These are phyloP conservation scores for Micractinium conductrix DNA, from an alignment of 139 green algal genomes.

Conservation along the genomic window DNA sequence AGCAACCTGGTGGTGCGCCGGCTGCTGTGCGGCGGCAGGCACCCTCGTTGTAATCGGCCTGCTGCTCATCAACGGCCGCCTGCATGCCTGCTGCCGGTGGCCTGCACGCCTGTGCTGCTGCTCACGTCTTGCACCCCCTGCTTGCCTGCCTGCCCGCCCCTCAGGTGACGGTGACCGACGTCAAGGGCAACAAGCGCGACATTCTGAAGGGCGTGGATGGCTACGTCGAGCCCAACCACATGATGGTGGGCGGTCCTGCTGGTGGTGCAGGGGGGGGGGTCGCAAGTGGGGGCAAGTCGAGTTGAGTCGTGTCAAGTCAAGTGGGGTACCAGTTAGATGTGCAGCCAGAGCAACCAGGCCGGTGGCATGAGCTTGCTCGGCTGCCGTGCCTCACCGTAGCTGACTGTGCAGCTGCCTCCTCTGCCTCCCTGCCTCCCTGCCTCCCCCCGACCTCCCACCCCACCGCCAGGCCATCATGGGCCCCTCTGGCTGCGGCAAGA, in stretches of 20 bases:
- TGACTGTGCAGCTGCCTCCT: too few relatives aligned
- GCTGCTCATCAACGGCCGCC: not conserved
- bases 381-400: too few relatives aligned
- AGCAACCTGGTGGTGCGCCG: not conserved
- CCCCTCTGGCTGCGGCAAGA: slow-evolving; percentile 52
- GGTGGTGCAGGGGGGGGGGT: too few relatives aligned
- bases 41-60: not conserved
- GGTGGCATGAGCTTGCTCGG: too few relatives aligned
- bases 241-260: slow-evolving; percentile 18
- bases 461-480: slow-evolving; percentile 54
- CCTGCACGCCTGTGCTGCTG: not conserved
- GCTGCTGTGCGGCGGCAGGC: not conserved
- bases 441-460: not conserved
- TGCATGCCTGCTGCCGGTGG: not conserved
- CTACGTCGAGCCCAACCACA: slow-evolving; percentile 44
- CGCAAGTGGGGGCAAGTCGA: too few relatives aligned
- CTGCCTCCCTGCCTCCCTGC: too few relatives aligned
- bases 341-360: too few relatives aligned
- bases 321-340: too few relatives aligned
- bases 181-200: slow-evolving; percentile 33
- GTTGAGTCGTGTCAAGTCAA: too few relatives aligned
- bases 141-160: not conserved
- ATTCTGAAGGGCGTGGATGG: slow-evolving; percentile 41
- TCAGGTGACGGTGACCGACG: slow-evolving; percentile 13
- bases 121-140: not conserved